phyloP scores from a whole-genome alignment of 192 early-diverging fungal species.

The Coemansia sp. region DNA sequence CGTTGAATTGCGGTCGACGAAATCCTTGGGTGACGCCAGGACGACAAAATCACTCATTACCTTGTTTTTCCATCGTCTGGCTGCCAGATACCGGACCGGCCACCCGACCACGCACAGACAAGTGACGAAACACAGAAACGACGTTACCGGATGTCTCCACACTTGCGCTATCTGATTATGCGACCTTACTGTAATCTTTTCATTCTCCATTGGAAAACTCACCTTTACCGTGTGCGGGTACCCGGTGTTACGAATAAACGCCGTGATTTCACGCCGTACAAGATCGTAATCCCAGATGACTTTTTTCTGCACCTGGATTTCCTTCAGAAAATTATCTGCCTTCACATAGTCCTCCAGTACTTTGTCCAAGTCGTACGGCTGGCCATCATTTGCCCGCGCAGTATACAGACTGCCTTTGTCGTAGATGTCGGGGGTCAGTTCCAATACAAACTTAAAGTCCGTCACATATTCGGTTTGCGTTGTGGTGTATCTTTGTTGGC shows the following conservation, averaged over 20 bases:
- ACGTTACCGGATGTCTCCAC: constrained; percentile 44
- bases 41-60: constrained; percentile 54
- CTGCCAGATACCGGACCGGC: constrained; percentile 36
- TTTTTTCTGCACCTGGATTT: constrained; percentile 42
- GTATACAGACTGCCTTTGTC: constrained; percentile 39
- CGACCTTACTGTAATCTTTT: constrained; percentile 34
- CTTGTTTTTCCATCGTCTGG: constrained; percentile 36
- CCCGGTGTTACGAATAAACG: constrained; percentile 23
- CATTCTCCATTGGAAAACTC: constrained; percentile 41
- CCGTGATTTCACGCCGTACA: constrained; percentile 25
- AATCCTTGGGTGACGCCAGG: constrained; percentile 33
- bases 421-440: constrained; percentile 49
- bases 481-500: constrained; percentile 6
- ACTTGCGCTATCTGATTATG: constrained; percentile 13
- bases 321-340: constrained; percentile 39
- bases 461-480: constrained; percentile 31
- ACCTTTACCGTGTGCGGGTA: constrained; percentile 46
- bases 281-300: constrained; percentile 54
- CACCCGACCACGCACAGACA: constrained; percentile 47
- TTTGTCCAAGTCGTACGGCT: constrained; percentile 34
- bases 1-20: constrained; percentile 28
- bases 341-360: constrained; percentile 36
- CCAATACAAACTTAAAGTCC: constrained; percentile 43
- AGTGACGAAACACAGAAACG: constrained; percentile 40
- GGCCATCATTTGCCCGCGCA: constrained; percentile 16